These are phyloP conservation scores for Dysphania ambrosioides DNA, from an alignment of 148 eudicot species.

Conservation along the genomic window DNA sequence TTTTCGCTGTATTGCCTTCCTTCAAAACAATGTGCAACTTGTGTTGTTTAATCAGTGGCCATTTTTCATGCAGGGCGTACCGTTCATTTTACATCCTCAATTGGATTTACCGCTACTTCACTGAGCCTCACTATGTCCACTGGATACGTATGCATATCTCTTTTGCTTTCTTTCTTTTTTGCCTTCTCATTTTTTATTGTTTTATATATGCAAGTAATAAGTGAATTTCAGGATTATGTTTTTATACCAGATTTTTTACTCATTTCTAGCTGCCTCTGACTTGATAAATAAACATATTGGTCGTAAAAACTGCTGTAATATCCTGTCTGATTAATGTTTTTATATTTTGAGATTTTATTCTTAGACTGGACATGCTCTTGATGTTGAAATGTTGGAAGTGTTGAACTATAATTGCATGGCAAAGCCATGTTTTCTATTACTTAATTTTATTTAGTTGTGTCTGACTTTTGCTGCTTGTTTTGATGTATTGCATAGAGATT, in stretches of 20 bases:
- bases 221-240: too few species aligned
- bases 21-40: neutral
- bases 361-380: neutral
- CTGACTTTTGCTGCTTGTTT: too few species aligned
- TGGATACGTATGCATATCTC: conserved; percentile 78
- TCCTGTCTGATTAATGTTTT: neutral
- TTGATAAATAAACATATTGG: neutral
- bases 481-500: too few species aligned
- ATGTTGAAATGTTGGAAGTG: neutral
- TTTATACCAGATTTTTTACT: neutral
- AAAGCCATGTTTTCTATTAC: neutral
- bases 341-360: neutral
- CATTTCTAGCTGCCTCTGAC: too few species aligned
- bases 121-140: conserved; percentile 88
- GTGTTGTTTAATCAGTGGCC: neutral
- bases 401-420: too few species aligned
- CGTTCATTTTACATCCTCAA: conserved; percentile 81
- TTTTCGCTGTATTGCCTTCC: neutral
- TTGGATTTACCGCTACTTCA: conserved; percentile 95
- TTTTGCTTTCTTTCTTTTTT: conserved; percentile 12
- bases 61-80: conserved; percentile 67
- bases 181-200: neutral
- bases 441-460: neutral
- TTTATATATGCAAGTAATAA: neutral
- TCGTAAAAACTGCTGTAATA: neutral